Evolutionary conservation across 805 yeast species (phyloP).

Genomic region (Blastobotrys americana): DNA sequence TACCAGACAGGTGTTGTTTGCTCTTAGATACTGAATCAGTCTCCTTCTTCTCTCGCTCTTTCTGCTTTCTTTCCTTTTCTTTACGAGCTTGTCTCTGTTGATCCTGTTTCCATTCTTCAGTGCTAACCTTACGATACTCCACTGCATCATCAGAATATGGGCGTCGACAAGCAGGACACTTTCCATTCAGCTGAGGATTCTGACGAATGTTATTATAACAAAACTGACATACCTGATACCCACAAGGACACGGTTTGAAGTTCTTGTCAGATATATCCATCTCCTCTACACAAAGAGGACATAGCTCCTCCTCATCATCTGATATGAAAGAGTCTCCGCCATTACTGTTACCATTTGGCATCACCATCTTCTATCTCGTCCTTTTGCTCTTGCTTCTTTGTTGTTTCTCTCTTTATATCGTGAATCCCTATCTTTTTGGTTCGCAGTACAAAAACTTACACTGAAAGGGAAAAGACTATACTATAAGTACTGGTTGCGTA

Average conservation of each 20-base stretch:
- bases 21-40: conserved; percentile 62
- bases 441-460: no score
- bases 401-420: no score
- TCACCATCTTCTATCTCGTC: conserved; percentile 18
- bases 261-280: conserved; percentile 94
- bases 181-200: conserved; percentile 90
- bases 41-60: conserved; percentile 88
- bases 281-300: conserved; percentile 95
- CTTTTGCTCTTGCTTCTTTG: no score
- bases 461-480: no score
- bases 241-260: conserved; percentile 99
- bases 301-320: conserved; percentile 74
- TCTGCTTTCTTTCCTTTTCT: conserved; percentile 65
- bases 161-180: conserved; percentile 97
- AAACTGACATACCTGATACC: conserved; percentile 96
- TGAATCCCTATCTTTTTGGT: no score
- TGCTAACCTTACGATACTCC: conserved; percentile 71
- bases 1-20: conserved; percentile 84
- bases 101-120: conserved; percentile 81
- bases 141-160: conserved; percentile 89
- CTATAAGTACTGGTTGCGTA: not conserved
- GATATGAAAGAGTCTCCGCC: conserved; percentile 53
- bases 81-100: conserved; percentile 73
- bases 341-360: conserved; percentile 11
- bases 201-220: conserved; percentile 95